These are phyloP conservation scores for Coemansia sp. DNA, from an alignment of 192 early-diverging fungal genomes.

Conservation along the genomic window DNA sequence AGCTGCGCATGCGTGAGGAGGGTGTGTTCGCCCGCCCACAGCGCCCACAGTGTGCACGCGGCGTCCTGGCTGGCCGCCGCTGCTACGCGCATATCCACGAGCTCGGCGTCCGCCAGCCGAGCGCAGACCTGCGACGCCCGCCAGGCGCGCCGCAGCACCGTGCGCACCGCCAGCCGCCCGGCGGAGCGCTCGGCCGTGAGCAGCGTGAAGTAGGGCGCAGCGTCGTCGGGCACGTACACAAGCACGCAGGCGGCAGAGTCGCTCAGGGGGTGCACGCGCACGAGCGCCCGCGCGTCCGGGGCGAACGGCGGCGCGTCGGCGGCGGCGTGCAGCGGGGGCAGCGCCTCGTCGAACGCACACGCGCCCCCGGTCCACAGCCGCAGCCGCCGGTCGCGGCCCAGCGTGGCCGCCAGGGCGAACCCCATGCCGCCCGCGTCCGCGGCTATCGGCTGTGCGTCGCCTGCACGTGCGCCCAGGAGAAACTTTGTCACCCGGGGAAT, in stretches of 20 bases:
- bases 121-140: constrained; percentile 47
- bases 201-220: constrained; percentile 50
- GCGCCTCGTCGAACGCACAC: constrained; percentile 36
- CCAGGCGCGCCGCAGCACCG: constrained; percentile 49
- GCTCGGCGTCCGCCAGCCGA: constrained; percentile 49
- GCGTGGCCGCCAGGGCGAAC: constrained; percentile 31
- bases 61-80: too few relatives aligned
- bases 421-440: constrained; percentile 18
- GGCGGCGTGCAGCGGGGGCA: constrained; percentile 38
- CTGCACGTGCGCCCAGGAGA: too few relatives aligned
- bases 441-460: constrained; percentile 22
- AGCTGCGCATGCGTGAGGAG: constrained; percentile 37
- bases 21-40: constrained; percentile 42
- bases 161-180: constrained; percentile 24
- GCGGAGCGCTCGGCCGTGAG: constrained; percentile 10
- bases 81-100: constrained; percentile 38
- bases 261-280: constrained; percentile 22
- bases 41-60: constrained; percentile 45
- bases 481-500: constrained; percentile 32
- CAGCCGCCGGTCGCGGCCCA: constrained; percentile 48
- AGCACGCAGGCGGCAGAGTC: constrained; percentile 26
- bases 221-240: constrained; percentile 53
- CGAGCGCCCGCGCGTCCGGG: constrained; percentile 18
- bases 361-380: constrained; percentile 40
- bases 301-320: constrained; percentile 23